phyloP scores from a whole-genome alignment of 768 basidiomycete genomes.

The Auriscalpium vulgare region DNA sequence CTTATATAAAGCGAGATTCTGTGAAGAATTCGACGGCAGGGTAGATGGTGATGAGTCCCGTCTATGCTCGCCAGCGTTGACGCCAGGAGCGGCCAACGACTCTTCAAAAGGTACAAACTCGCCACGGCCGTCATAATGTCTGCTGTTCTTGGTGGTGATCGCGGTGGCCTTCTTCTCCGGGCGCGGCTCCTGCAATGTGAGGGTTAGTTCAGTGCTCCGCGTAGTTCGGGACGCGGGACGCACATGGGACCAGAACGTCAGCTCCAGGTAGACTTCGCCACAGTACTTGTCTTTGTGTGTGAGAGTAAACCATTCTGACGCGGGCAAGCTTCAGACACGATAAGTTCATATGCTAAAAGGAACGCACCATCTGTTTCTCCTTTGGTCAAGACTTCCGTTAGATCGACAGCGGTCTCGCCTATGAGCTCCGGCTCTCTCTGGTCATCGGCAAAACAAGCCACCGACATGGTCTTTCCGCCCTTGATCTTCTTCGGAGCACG shows the following conservation, averaged over 20 bases:
- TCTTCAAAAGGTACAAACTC: conserved; percentile 48
- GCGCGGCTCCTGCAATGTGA: conserved; percentile 53
- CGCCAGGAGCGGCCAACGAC: neutral
- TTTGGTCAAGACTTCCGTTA: conserved; percentile 85
- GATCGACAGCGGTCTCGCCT: conserved; percentile 82
- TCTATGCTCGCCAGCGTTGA: conserved; percentile 25
- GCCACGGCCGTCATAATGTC: conserved; percentile 74
- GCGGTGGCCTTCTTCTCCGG: conserved; percentile 59
- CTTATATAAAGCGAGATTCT: conserved; percentile 60
- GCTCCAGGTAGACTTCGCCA: conserved; percentile 91
- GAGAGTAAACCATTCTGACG: conserved; percentile 87
- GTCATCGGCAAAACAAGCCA: conserved; percentile 94
- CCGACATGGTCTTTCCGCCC: conserved; percentile 65
- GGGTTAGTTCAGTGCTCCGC: neutral
- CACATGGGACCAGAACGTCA: conserved; percentile 96
- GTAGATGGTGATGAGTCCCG: conserved; percentile 55
- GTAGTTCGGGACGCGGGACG: conserved; percentile 22
- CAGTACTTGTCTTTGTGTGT: conserved; percentile 87
- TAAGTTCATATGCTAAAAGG: neutral
- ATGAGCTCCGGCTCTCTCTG: conserved; percentile 92
- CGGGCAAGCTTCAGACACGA: conserved; percentile 7
- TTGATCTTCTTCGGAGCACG: conserved; percentile 41
- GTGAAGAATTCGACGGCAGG: conserved; percentile 52
- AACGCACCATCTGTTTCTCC: conserved; percentile 92
- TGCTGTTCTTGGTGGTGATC: conserved; percentile 42